Evolutionary conservation across 2,329 filamentous ascomycete species (phyloP), one percentile per base, ranked within the genome.

Genomic region (Fusarium sp.): DNA sequence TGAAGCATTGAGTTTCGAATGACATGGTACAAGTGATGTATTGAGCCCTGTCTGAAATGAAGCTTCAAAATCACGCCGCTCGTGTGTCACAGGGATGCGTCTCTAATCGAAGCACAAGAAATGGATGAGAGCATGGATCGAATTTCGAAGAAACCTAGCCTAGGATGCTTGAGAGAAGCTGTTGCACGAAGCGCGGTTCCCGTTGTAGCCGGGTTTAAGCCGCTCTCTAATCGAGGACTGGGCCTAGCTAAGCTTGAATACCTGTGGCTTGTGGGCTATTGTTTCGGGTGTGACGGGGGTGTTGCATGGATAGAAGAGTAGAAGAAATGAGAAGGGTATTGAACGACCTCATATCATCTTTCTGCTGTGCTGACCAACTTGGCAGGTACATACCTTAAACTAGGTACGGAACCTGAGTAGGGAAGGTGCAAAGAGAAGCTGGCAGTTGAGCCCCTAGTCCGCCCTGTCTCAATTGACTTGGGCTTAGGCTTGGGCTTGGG

Each of bases 71-170:
- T 49, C 67, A 57, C 41, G 59, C 45, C 50, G 69, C 55, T 44
- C 40, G 41, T 60, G 64, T 57, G 55, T 30, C 37, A 63, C 66
- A 74, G 49, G 65, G 66, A 65, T 65, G 50, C 54, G 53, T 62
- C 38, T 69, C 54, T 67, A 69, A 67, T 74, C 71, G 64, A 71
- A 59, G 63, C 49, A 64, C 69, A 73, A 69, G 73, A 75, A 74
- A 72, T 75, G 70, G 73, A 73, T 68, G 71, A 68, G 64, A 62
- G 18, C 42, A 64, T 64, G 61, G 69, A 65, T 67, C 35, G 71
- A 73, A 76, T 75, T 70, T 75, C 63, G 62, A 68, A 52, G 63
- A 63, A 58, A 60, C 53, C 49, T 56, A 58, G 38, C 8, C 32
- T 33, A 26, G 53, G 67, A 67, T 23, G 41, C 48, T 37, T n/a